These are phyloP conservation scores for Calonectria naviculata DNA, from an alignment of 2,329 filamentous ascomycete species.

Conservation along the genomic window DNA sequence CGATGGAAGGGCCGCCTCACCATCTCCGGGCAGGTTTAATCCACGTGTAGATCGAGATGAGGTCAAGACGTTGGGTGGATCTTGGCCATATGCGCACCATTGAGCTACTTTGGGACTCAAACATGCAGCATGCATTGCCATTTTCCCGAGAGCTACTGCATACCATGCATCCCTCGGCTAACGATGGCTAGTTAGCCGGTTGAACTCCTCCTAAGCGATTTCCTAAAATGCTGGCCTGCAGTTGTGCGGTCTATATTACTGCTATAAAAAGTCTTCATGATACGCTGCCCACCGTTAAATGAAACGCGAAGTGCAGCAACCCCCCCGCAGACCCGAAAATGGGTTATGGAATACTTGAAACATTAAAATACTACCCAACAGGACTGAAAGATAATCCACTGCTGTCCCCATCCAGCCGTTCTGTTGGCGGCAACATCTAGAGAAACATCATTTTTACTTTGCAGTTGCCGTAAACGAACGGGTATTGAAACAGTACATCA, in stretches of 20 bases:
- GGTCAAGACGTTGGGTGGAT: too few species aligned
- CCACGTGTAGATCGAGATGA: too few species aligned
- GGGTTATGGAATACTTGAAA: not conserved
- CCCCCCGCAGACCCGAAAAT: not conserved
- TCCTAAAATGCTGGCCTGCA: not conserved
- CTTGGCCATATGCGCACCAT: not conserved
- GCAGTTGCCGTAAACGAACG: not conserved
- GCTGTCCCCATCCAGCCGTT: not conserved
- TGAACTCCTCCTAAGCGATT: not conserved
- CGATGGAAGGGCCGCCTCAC: too few species aligned
- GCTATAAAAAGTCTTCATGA: not conserved
- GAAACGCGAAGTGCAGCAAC: not conserved
- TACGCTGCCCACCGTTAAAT: not conserved
- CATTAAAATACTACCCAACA: not conserved
- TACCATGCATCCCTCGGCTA: not conserved
- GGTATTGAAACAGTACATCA: not conserved
- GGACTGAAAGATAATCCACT: not conserved
- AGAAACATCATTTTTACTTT: not conserved
- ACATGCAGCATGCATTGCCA: not conserved
- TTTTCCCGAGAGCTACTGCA: too few species aligned
- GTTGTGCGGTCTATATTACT: not conserved
- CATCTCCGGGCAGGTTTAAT: too few species aligned
- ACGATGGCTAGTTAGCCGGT: not conserved
- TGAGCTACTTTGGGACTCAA: not conserved
- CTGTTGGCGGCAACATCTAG: not conserved